phyloP scores from a whole-genome alignment of 257 asterid species.

The Asclepias syriaca region DNA sequence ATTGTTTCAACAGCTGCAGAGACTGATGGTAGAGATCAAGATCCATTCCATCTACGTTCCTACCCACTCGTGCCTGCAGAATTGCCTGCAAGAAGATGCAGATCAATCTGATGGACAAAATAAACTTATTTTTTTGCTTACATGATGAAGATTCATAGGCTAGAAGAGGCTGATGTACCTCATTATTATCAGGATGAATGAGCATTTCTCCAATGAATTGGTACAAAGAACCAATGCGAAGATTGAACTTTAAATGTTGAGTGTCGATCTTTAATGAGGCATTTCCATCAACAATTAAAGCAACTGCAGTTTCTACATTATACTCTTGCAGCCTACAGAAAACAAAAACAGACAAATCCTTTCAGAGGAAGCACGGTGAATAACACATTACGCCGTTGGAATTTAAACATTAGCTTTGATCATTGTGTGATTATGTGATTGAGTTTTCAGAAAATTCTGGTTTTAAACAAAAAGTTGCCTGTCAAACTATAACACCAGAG shows the following conservation, averaged over 20 bases:
- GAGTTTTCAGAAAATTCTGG: neutral
- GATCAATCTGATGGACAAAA: neutral
- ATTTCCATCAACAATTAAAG: slow-evolving; percentile 63
- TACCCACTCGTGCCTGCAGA: slow-evolving; percentile 82
- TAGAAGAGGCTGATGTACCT: slow-evolving; percentile 36
- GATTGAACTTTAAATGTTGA: slow-evolving; percentile 53
- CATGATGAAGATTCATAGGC: neutral
- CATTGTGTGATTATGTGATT: neutral
- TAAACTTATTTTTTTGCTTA: neutral
- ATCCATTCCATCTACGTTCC: slow-evolving; percentile 93
- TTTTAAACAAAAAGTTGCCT: neutral
- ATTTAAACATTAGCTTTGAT: neutral
- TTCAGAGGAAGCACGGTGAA: neutral
- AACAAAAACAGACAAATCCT: slow-evolving; percentile 1
- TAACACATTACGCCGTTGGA: neutral
- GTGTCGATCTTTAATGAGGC: slow-evolving; percentile 61
- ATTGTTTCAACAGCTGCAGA: slow-evolving; percentile 59
- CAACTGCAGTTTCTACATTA: slow-evolving; percentile 55
- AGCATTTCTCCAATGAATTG: slow-evolving; percentile 89
- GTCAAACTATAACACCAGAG: neutral
- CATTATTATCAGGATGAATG: slow-evolving; percentile 41
- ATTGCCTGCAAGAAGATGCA: slow-evolving; percentile 47
- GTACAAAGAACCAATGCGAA: slow-evolving; percentile 59
- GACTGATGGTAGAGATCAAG: slow-evolving; percentile 75
- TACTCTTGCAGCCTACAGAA: slow-evolving; percentile 64